Conservation (phyloP, 129 eudicot genomes). For the Flaveria ramosissima region DNA sequence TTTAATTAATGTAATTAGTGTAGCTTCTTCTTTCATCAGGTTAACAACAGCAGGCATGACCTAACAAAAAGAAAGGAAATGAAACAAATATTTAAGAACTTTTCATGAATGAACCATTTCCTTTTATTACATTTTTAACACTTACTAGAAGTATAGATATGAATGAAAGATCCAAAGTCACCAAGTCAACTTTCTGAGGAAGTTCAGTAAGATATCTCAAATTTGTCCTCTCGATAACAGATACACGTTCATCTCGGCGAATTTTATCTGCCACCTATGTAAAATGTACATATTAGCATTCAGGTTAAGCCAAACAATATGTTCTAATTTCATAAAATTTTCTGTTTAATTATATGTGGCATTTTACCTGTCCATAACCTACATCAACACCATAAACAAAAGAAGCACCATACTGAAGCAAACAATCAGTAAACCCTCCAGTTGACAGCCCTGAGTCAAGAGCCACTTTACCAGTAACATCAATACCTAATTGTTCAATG, state of each 20-base stretch:
- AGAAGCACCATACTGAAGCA: slow-evolving; percentile 94
- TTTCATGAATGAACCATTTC: not conserved
- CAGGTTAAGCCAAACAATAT: slow-evolving; percentile 6
- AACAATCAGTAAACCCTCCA: slow-evolving; percentile 97
- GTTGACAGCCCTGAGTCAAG: slow-evolving; percentile 97
- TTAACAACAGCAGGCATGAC: slow-evolving; percentile 96
- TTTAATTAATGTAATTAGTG: slow-evolving; percentile 74
- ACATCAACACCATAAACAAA: slow-evolving; percentile 97
- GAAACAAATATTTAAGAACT: not conserved
- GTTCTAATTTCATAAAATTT: not conserved
- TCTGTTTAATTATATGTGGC: not conserved
- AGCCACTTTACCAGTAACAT: slow-evolving; percentile 89
- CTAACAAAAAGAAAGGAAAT: slow-evolving; percentile 36
- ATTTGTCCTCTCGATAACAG: slow-evolving; percentile 85
- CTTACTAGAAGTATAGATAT: slow-evolving; percentile 89
- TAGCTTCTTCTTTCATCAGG: slow-evolving; percentile 84
- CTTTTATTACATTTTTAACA: not conserved
- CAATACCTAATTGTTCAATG: slow-evolving; percentile 78
- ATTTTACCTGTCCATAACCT: slow-evolving; percentile 93
- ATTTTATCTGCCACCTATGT: slow-evolving; percentile 88
- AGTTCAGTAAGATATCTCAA: slow-evolving; percentile 89
- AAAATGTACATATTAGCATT: slow-evolving; percentile 27
- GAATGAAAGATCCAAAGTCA: slow-evolving; percentile 93
- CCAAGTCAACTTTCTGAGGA: slow-evolving; percentile 94
- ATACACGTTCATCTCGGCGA: slow-evolving; percentile 82